phyloP scores from a whole-genome alignment of 495 filamentous ascomycete genomes.

The Diplogelasinospora grovesii region DNA sequence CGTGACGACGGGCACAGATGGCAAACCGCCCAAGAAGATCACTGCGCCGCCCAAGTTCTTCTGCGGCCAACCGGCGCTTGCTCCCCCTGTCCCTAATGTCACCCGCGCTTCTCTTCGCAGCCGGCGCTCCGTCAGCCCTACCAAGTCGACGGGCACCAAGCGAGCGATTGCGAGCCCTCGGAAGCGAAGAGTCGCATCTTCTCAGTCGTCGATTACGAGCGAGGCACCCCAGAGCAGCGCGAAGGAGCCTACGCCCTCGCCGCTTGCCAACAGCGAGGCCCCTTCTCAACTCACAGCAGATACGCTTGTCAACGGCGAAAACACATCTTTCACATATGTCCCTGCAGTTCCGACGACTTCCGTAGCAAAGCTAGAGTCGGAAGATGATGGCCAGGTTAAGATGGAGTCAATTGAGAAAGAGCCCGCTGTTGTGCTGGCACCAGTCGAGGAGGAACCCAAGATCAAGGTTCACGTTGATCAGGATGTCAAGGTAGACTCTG shows the following conservation, averaged over 20 bases:
- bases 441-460: conserved; percentile 47
- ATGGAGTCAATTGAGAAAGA: conserved; percentile 39
- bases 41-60: conserved; percentile 61
- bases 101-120: conserved; percentile 38
- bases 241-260: conserved; percentile 3
- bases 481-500: conserved; percentile 55
- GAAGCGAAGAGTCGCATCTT: conserved; percentile 59
- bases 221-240: conserved; percentile 26
- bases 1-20: conserved; percentile 33
- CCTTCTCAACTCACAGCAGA: no score
- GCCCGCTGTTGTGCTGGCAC: conserved; percentile 35
- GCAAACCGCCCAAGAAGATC: conserved; percentile 57
- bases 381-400: conserved; percentile 26
- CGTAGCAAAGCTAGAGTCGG: conserved; percentile 26
- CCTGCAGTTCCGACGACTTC: conserved; percentile 14
- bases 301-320: conserved; percentile 31
- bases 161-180: conserved; percentile 51
- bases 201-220: conserved; percentile 21
- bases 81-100: conserved; percentile 37
- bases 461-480: conserved; percentile 66
- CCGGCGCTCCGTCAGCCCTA: conserved; percentile 48
- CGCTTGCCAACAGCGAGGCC: conserved; percentile 28
- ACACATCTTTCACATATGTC: conserved; percentile 20
- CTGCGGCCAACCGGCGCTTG: conserved; percentile 29
- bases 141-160: conserved; percentile 45